phyloP scores from a whole-genome alignment of 2,329 filamentous ascomycete genomes.

The Trichoderma polysporum region DNA sequence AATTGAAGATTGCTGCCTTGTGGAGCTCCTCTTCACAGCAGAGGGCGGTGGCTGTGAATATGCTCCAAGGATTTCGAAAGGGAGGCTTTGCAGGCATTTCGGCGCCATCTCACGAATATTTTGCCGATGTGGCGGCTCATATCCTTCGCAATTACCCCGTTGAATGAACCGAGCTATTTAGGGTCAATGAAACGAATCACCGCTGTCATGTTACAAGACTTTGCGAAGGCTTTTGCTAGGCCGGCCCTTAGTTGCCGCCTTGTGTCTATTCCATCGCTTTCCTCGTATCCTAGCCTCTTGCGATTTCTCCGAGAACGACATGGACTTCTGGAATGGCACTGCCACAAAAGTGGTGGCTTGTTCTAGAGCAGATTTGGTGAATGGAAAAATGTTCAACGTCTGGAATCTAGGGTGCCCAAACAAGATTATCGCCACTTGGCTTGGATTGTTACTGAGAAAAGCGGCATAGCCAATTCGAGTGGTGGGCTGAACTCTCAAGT shows the following conservation, averaged over 20 bases:
- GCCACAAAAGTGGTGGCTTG: neutral
- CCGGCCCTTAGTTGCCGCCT: neutral
- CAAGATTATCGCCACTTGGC: neutral
- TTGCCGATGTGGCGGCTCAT: conserved; percentile 25
- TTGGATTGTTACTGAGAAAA: neutral
- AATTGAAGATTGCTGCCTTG: conserved; percentile 21
- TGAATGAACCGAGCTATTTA: conserved; percentile 2
- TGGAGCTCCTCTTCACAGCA: conserved; percentile 24
- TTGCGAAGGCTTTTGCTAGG: neutral
- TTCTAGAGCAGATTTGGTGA: neutral
- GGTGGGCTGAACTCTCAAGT: neutral
- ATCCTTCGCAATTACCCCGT: conserved; percentile 20
- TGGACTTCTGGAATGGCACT: neutral
- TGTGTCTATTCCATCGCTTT: neutral
- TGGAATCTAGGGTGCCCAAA: neutral
- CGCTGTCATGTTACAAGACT: neutral
- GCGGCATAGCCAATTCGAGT: neutral
- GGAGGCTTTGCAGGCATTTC: conserved; percentile 25
- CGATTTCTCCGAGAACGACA: neutral
- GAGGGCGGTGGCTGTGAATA: conserved; percentile 5
- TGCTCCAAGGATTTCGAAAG: conserved; percentile 19
- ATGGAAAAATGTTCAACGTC: neutral
- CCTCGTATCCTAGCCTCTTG: neutral
- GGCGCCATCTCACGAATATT: conserved; percentile 22
- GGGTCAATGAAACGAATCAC: neutral